Evolutionary conservation across 116 monocot genomes (phyloP), one percentile per base, ranked within the genome.

Genomic region (Cymodocea nodosa): DNA sequence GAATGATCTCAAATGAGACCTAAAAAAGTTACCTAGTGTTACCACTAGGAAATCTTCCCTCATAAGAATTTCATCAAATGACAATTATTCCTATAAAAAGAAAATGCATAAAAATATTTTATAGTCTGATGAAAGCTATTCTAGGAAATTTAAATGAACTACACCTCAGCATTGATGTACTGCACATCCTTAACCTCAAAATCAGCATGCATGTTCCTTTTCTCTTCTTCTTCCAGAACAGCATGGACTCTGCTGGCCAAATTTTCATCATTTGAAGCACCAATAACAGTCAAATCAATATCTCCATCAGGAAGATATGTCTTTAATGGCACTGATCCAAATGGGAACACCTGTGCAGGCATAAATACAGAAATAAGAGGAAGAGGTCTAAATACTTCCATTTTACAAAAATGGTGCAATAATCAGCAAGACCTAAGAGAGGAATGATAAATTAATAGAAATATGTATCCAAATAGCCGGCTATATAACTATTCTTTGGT

Each of bases 231-330:
- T 69, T 77, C 67, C 61, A 92, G 83, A 7, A 81, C 50, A 23
- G 52, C 55, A 10, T 50, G 39, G 12, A 92, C 72, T 60, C 81
- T 68, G 44, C 13, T 50, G 15, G 80, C 64, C 34, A 84, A 73
- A 63, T 16, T 23, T 23, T 75, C 77, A 20, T 75, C 78, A 64
- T 65, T 68, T 71, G 75, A 61, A 9, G 59, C 40, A n/a, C 66
- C 68, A 72, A 92, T 34, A 16, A 79, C 79, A 35, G 89, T 93
- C 51, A 93, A 75, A 74, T 93, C 93, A 69, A 93, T 79, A 60
- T 93, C 93, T 40, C 93, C 93, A 81, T 93, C 93, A 40, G 93
- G 83, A 65, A 93, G 93, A 79, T 88, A 93, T 6, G 93, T 89
- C 71, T 86, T 93, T 50, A 89, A 77, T 52, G 93, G 89, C 15